Evolutionary conservation across 345 rosid species (phyloP).

Genomic region (Brassica incana): DNA sequence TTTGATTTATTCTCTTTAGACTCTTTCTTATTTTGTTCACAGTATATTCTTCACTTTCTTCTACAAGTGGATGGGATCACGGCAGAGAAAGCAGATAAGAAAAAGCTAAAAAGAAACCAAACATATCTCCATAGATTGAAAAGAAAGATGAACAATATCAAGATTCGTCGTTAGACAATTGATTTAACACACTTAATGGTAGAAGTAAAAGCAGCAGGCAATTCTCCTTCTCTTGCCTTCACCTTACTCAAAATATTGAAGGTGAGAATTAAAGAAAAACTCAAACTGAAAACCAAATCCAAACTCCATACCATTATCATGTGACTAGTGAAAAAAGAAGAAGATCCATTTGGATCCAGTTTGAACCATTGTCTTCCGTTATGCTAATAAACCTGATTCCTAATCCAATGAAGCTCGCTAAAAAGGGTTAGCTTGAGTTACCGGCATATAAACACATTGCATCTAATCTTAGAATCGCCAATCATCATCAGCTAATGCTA

Average conservation of each 20-base stretch:
- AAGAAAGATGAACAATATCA: conserved; percentile 24
- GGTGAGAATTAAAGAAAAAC: conserved; percentile 30
- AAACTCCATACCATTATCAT: conserved; percentile 28
- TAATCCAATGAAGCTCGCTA: conserved; percentile 26
- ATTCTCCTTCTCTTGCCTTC: conserved; percentile 47
- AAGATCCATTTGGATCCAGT: conserved; percentile 29
- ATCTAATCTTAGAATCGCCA: conserved; percentile 4
- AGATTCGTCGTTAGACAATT: conserved; percentile 30
- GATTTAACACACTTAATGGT: conserved; percentile 28
- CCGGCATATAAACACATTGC: conserved; percentile 39
- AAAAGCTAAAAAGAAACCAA: not conserved
- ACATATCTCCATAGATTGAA: conserved; percentile 27
- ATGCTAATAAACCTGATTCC: conserved; percentile 36
- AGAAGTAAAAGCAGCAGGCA: conserved; percentile 36
- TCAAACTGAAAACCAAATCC: conserved; percentile 31
- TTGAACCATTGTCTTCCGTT: conserved; percentile 20
- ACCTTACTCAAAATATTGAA: conserved; percentile 41
- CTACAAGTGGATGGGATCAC: conserved; percentile 24
- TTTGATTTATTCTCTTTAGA: conserved; percentile 31
- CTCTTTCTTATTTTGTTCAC: conserved; percentile 36
- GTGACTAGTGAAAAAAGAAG: not conserved
- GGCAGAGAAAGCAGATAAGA: not conserved
- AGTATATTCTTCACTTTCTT: conserved; percentile 29
- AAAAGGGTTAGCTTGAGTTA: conserved; percentile 34
- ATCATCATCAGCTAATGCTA: conserved; percentile 28